phyloP scores from a whole-genome alignment of 1,139 yeast genomes.

The Pichia terricola region DNA sequence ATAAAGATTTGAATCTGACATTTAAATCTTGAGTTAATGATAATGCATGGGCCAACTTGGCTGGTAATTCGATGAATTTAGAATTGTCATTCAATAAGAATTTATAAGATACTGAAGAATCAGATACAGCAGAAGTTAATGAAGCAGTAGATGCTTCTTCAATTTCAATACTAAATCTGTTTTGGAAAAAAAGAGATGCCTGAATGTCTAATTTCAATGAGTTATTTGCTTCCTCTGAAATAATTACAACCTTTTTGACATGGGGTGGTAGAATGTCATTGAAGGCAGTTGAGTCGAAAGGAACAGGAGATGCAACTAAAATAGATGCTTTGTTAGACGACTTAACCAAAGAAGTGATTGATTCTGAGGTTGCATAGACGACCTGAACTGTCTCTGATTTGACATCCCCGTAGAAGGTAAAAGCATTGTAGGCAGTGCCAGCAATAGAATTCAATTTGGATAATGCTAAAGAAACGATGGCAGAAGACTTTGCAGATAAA shows the following conservation, averaged over 20 bases:
- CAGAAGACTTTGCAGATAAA: slow-evolving; percentile 19
- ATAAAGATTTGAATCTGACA: slow-evolving; percentile 53
- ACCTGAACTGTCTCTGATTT: slow-evolving; percentile 64
- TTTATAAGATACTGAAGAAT: slow-evolving; percentile 30
- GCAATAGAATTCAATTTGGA: slow-evolving; percentile 36
- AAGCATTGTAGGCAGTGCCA: slow-evolving; percentile 46
- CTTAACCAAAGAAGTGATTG: slow-evolving; percentile 39
- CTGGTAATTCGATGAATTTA: slow-evolving; percentile 44
- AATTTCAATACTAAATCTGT: slow-evolving; percentile 31
- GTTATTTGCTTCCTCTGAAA: slow-evolving; percentile 36
- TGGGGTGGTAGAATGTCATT: slow-evolving; percentile 47
- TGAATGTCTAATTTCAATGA: slow-evolving; percentile 62
- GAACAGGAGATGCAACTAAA: slow-evolving; percentile 68
- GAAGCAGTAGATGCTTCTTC: slow-evolving; percentile 43
- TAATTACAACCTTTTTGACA: slow-evolving; percentile 52
- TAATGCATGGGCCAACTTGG: slow-evolving; percentile 61
- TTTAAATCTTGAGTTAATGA: slow-evolving; percentile 50
- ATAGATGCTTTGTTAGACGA: slow-evolving; percentile 45
- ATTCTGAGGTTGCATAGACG: slow-evolving; percentile 56
- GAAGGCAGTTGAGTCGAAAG: slow-evolving; percentile 60
- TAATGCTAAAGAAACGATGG: slow-evolving; percentile 39
- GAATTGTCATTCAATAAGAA: slow-evolving; percentile 67
- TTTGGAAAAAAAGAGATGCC: slow-evolving; percentile 56
- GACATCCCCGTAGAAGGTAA: slow-evolving; percentile 60
- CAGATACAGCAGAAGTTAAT: slow-evolving; percentile 25